Conservation (phyloP, 352 stramenopile species). For the Globisporangium carolinianum region DNA sequence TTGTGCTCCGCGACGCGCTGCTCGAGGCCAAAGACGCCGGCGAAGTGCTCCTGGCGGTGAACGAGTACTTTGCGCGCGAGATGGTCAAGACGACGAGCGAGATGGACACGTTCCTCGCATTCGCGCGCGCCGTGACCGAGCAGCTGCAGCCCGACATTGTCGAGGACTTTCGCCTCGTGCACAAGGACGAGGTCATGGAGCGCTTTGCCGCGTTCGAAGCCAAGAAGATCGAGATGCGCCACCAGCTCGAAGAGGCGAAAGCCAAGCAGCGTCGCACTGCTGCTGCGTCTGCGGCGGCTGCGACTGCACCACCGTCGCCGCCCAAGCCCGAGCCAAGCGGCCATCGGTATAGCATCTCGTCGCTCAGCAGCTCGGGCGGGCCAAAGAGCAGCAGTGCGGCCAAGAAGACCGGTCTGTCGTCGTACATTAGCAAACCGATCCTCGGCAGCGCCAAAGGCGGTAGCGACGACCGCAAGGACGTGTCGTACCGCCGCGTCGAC, state of each 20-base stretch:
- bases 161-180: slow-evolving; percentile 59
- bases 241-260: slow-evolving; percentile 71
- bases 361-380: slow-evolving; percentile 20
- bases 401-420: slow-evolving; percentile 29
- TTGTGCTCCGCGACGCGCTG: slow-evolving; percentile 46
- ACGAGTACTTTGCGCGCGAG: slow-evolving; percentile 70
- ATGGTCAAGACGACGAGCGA: slow-evolving; percentile 59
- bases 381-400: slow-evolving; percentile 8
- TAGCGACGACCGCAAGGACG: slow-evolving; percentile 30
- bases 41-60: slow-evolving; percentile 72
- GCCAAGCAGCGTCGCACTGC: slow-evolving; percentile 31
- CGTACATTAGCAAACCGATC: slow-evolving; percentile 61
- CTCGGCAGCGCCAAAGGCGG: slow-evolving; percentile 20
- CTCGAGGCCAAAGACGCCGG: slow-evolving; percentile 67
- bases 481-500: slow-evolving; percentile 66
- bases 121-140: slow-evolving; percentile 57
- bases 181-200: slow-evolving; percentile 81
- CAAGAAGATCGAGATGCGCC: slow-evolving; percentile 82
- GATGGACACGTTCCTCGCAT: slow-evolving; percentile 65
- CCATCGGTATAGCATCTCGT: slow-evolving; percentile 36
- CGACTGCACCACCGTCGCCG: slow-evolving; percentile 42
- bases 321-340: slow-evolving; percentile 36
- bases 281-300: slow-evolving; percentile 13
- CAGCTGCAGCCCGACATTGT: slow-evolving; percentile 71
- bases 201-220: slow-evolving; percentile 69